A percentile compares a stretch with the other conserved stretches of the same genome.
Evolutionary conservation across 2,329 filamentous ascomycete genomes (phyloP).

Genomic region (Paracoccidioides brasiliensis): DNA sequence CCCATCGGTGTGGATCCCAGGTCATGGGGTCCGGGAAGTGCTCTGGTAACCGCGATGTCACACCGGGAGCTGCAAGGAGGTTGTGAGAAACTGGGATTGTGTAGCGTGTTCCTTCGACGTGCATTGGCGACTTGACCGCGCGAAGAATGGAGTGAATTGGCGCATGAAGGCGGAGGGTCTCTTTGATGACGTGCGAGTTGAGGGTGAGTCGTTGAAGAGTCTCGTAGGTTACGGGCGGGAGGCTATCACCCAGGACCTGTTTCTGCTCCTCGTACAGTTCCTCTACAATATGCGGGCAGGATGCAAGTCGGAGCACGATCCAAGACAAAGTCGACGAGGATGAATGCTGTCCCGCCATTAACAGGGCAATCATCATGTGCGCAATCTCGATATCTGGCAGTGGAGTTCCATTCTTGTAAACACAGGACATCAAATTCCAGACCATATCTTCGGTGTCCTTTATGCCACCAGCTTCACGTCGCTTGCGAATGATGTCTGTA

Average conservation of each 20-base stretch:
- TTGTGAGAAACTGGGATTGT: slow-evolving; percentile 68
- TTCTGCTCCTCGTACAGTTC: slow-evolving; percentile 76
- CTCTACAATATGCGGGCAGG: slow-evolving; percentile 65
- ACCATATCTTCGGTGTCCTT: slow-evolving; percentile 63
- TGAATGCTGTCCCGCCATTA: slow-evolving; percentile 87
- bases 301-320: slow-evolving; percentile 71
- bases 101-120: slow-evolving; percentile 68
- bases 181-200: slow-evolving; percentile 75
- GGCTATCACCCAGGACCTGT: slow-evolving; percentile 55
- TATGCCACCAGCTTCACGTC: slow-evolving; percentile 43
- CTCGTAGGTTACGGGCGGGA: slow-evolving; percentile 65
- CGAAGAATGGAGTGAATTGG: slow-evolving; percentile 94
- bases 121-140: slow-evolving; percentile 78
- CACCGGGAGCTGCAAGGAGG: slow-evolving; percentile 73
- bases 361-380: slow-evolving; percentile 85
- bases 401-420: slow-evolving; percentile 67
- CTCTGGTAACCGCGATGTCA: slow-evolving; percentile 55
- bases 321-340: slow-evolving; percentile 73
- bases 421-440: slow-evolving; percentile 74
- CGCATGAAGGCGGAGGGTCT: slow-evolving; percentile 79
- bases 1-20: slow-evolving; percentile 92
- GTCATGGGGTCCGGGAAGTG: slow-evolving; percentile 70
- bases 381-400: slow-evolving; percentile 78
- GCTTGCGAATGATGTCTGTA: slow-evolving; percentile 64
- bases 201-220: slow-evolving; percentile 65